Conservation (phyloP, 768 basidiomycete genomes). For the Gautieria morchelliformis region DNA sequence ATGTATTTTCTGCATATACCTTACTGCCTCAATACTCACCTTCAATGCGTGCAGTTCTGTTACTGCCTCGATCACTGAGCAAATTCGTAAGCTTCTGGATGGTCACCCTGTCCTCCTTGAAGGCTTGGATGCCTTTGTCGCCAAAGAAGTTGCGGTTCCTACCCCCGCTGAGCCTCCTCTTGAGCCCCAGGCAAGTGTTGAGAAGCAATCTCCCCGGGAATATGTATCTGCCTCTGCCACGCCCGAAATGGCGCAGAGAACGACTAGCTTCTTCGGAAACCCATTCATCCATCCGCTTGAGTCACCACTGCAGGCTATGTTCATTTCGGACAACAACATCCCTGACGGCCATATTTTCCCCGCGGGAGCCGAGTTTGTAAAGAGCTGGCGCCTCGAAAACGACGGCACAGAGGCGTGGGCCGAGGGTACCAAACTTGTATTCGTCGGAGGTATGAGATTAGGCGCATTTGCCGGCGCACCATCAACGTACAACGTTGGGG, state of each 20-base stretch:
- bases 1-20: background rate
- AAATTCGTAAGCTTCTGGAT: too few species aligned
- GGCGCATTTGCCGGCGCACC: constrained; percentile 24
- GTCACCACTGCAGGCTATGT: constrained; percentile 38
- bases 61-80: too few species aligned
- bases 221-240: constrained; percentile 11
- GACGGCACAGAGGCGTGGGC: constrained; percentile 59
- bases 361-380: constrained; percentile 78
- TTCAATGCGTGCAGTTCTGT: too few species aligned
- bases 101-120: background rate
- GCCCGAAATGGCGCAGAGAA: constrained; percentile 27
- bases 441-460: constrained; percentile 62
- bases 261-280: background rate
- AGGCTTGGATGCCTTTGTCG: background rate
- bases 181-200: background rate
- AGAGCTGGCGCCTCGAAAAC: constrained; percentile 72
- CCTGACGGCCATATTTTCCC: constrained; percentile 69
- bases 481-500: constrained; percentile 39
- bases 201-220: constrained; percentile 24
- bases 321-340: constrained; percentile 61
- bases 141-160: background rate
- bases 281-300: constrained; percentile 3
- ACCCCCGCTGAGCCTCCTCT: background rate
- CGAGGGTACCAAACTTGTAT: constrained; percentile 53
- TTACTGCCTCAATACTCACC: too few species aligned